Evolutionary conservation across 495 filamentous ascomycete species (phyloP), one percentile per base, ranked within the genome.

Genomic region (Articulospora tetracladia): DNA sequence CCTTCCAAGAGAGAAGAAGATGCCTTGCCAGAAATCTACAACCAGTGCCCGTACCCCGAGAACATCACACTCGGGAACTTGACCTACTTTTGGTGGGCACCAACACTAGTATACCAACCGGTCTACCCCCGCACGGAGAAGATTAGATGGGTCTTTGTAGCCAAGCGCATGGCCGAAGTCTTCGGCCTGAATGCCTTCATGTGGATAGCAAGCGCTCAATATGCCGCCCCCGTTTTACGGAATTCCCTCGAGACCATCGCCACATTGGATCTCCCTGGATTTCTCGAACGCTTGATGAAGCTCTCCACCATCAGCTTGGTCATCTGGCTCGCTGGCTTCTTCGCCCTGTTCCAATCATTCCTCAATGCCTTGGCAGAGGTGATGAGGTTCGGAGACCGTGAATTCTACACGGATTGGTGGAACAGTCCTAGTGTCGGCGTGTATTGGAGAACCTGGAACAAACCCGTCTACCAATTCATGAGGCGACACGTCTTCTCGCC

Each of bases 391-490:
- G 94, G 85, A 10, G 94, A 98, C 72, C 83, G 94, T 19, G 87
- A 93, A 49, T 98, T 98, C 70, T 98, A 98, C 70, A 86, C 89
- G 1, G 91, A 94, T 59, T 98, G 94, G 94, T 98, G 93, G 94
- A 98, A 98, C 68, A 91, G 86, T 47, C 84, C 86, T 17, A 89
- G 86, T 60, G 74, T 98, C 2, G 91, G 93, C 2, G 79, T 78
- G 8, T 98, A 98, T 76, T 98, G 94, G 94, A 82, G 91, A 23
- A 89, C 87, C 0, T 98, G 94, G 94, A 98, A 98, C 69, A 95
- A 94, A 66, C 94, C 94, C 1, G 93, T 98, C 12, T 95, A 95
- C 69, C 82, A 90, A 50, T 98, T 95, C 73, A 97, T 98, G 91
- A 90, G 87, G 66, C 75, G 94, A 39, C 94, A 98, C 70, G 83